phyloP scores from a whole-genome alignment of 2,329 filamentous ascomycete genomes.

The Epichloe gansuensis region DNA sequence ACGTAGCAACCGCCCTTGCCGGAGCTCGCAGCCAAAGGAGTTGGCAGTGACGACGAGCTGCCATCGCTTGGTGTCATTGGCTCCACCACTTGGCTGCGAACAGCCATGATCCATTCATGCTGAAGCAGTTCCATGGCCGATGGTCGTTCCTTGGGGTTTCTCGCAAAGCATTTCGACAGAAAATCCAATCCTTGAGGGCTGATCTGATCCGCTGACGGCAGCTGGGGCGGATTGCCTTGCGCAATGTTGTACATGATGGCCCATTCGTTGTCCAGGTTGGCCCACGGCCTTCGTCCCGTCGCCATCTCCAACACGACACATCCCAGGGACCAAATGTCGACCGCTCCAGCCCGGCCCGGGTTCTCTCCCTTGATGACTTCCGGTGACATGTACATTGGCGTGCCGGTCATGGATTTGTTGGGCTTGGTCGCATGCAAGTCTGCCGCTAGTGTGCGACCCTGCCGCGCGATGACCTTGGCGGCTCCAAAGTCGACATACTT shows the following conservation, averaged over 20 bases:
- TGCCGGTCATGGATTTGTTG: slow-evolving; percentile 91
- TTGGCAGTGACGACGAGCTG: slow-evolving; percentile 29
- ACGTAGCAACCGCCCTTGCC: slow-evolving; percentile 19
- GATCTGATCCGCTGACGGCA: slow-evolving; percentile 73
- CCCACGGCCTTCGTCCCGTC: slow-evolving; percentile 88
- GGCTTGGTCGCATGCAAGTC: slow-evolving; percentile 48
- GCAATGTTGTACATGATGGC: slow-evolving; percentile 99
- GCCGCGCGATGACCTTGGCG: slow-evolving; percentile 89
- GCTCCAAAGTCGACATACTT: slow-evolving; percentile 99
- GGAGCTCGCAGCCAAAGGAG: slow-evolving; percentile 19
- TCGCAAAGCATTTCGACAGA: slow-evolving; percentile 71
- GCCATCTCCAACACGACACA: slow-evolving; percentile 98
- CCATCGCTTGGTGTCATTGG: slow-evolving; percentile 50
- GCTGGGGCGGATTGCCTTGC: slow-evolving; percentile 81
- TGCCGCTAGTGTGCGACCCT: slow-evolving; percentile 70
- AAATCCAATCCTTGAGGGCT: slow-evolving; percentile 81
- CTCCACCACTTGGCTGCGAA: slow-evolving; percentile 52
- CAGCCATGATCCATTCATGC: slow-evolving; percentile 76
- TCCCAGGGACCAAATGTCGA: slow-evolving; percentile 92
- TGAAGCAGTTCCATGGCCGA: slow-evolving; percentile 82
- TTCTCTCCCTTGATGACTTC: slow-evolving; percentile 92
- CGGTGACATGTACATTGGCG: slow-evolving; percentile 99
- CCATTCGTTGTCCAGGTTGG: slow-evolving; percentile 95
- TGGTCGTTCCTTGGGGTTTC: slow-evolving; percentile 67
- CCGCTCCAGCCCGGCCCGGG: slow-evolving; percentile 68